Conservation (phyloP, 805 yeast species). For the Candida insectalens region DNA sequence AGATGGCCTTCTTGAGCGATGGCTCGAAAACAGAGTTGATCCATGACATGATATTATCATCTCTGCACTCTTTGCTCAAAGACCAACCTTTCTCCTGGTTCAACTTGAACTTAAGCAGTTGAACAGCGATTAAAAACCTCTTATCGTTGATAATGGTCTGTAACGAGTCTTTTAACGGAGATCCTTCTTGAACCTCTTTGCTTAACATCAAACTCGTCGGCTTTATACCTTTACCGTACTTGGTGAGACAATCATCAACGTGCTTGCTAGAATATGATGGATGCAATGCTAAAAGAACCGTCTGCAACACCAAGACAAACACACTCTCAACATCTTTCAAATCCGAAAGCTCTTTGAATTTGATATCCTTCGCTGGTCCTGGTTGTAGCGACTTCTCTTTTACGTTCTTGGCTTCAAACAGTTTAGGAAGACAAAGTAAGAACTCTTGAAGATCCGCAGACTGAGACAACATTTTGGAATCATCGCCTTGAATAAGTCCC, state of each 20-base stretch:
- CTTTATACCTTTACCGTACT: conserved; percentile 2
- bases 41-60: conserved; percentile 16
- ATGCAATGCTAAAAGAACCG: conserved; percentile 7
- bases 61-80: conserved; percentile 8
- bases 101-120: conserved; percentile 15
- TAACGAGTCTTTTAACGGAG: background rate
- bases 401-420: background rate
- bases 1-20: conserved; percentile 9
- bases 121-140: conserved; percentile 7
- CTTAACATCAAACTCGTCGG: conserved; percentile 4
- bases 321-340: conserved; percentile 18
- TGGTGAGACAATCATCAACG: conserved; percentile 2
- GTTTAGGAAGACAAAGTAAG: conserved; percentile 1
- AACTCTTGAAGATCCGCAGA: conserved; percentile 6
- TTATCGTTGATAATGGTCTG: conserved; percentile 3
- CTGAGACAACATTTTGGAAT: background rate
- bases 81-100: conserved; percentile 14
- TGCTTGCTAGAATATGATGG: conserved; percentile 7
- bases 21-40: conserved; percentile 20
- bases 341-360: conserved; percentile 6
- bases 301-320: conserved; percentile 13
- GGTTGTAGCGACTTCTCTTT: background rate
- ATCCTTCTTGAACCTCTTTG: conserved; percentile 2
- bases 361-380: conserved; percentile 2
- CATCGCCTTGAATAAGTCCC: background rate